Percentiles rank a stretch among this genome's conserved stretches.
Conservation (phyloP, 805 yeast species). For the Wickerhamiella shivajii region DNA sequence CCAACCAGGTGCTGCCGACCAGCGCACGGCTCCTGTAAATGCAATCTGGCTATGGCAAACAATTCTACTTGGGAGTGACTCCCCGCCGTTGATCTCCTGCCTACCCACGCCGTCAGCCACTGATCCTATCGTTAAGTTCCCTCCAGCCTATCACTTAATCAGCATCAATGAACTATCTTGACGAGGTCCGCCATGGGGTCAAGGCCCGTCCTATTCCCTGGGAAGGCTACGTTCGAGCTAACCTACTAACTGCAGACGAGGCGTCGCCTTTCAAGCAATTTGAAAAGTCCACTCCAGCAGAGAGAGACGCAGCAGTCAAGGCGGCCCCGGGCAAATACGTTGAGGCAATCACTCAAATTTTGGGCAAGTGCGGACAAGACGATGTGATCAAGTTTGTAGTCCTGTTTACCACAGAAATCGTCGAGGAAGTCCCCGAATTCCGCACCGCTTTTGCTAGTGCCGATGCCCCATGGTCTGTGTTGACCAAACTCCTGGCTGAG, state of each 20-base stretch:
- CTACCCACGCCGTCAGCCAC: no score
- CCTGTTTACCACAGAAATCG: conserved; percentile 43
- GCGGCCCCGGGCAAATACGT: conserved; percentile 38
- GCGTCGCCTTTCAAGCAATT: conserved; percentile 44
- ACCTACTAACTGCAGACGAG: conserved; percentile 49
- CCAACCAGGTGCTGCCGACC: no score
- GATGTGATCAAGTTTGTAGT: conserved; percentile 54
- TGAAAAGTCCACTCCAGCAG: conserved; percentile 30
- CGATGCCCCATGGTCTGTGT: conserved; percentile 31
- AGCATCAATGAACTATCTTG: conserved; percentile 18
- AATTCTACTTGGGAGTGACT: no score
- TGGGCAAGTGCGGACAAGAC: conserved; percentile 40
- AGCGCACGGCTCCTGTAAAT: no score
- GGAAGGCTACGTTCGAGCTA: conserved; percentile 77
- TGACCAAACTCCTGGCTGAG: conserved; percentile 31
- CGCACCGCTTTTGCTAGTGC: conserved; percentile 29
- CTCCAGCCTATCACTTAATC: conserved; percentile 10
- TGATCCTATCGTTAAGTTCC: no score
- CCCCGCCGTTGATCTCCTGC: no score
- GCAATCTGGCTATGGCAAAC: no score
- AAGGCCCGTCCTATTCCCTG: conserved; percentile 77
- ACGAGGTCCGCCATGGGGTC: conserved; percentile 35
- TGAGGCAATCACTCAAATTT: conserved; percentile 37
- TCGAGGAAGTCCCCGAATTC: conserved; percentile 19
- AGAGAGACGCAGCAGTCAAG: conserved; percentile 21